Evolutionary conservation across 176 grass and related monocot species (phyloP), one percentile per base, ranked within the genome.

Genomic region (Oryza glaberrima): DNA sequence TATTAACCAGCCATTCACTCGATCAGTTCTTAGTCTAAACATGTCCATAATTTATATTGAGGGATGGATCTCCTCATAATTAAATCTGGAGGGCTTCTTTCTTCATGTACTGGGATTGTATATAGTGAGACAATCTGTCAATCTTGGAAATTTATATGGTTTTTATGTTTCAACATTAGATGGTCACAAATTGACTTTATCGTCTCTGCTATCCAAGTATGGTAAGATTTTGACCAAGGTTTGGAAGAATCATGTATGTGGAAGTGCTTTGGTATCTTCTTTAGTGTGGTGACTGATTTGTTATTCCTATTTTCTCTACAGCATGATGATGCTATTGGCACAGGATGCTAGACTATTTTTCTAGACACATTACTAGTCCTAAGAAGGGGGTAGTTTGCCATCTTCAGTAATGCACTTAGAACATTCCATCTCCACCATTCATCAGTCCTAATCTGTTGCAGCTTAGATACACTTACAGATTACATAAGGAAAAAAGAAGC

Each of bases 401-500:
- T 56, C 51, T 56, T 56, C 51, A 56, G 16, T 56, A 56, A 7
- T 56, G 51, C 51, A 19, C 16, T 19, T 56, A 6, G 51, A 56
- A 5, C 4, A 56, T 56, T 56, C 51, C 15, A 56, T 56, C 51
- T 56, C 5, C 16, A 49, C 5, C 51, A 56, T 56, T 56, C 51
- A 19, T 56, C 19, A 19, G 17, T 58, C 19, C 54, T 19, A 58
- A 20, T 8, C 17, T 8, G 6, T 8, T 58, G 19, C 54, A n/a
- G 54, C 20, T 70, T 44, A 40, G 63, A 69, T 30, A 20, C 38
- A 28, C 44, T 79, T 36, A 45, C 19, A 47, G 38, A 36, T 32
- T 32, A 32, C 30, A 32, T 3, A 82, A 79, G 11, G 56, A 43
- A 48, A 20, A 80, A 72, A 13, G 75, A 85, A 61, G 17, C 56